A percentile compares a stretch with the other conserved stretches of the same genome.
phyloP scores from a whole-genome alignment of 805 yeast species.

The Kuraishia ogatae region DNA sequence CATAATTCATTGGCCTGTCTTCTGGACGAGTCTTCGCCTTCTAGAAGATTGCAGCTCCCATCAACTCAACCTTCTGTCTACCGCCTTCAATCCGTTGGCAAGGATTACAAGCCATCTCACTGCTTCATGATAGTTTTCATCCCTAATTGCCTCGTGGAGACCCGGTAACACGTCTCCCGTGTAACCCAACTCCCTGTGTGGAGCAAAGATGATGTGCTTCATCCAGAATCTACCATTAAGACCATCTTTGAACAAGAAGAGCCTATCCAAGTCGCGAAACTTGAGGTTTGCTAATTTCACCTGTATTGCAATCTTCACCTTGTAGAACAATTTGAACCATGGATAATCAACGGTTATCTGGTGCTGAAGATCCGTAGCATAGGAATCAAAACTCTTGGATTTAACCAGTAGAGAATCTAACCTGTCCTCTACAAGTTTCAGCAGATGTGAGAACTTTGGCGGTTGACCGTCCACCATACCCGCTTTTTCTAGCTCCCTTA shows the following conservation, averaged over 20 bases:
- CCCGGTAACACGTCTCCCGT: conserved; percentile 52
- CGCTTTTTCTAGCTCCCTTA: not conserved
- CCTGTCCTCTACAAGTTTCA: conserved; percentile 4
- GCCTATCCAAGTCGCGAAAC: conserved; percentile 44
- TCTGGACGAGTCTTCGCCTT: not conserved
- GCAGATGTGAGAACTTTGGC: conserved; percentile 3
- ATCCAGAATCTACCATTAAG: conserved; percentile 47
- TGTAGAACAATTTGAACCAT: conserved; percentile 59
- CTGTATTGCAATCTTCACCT: conserved; percentile 49
- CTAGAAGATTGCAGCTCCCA: not conserved
- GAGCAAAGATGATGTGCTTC: conserved; percentile 57
- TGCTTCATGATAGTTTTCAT: conserved; percentile 32
- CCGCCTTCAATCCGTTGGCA: conserved; percentile 20
- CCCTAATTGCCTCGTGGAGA: conserved; percentile 43
- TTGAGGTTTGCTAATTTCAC: conserved; percentile 46
- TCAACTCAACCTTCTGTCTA: conserved; percentile 2
- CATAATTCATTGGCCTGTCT: not conserved
- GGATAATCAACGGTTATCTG: conserved; percentile 61
- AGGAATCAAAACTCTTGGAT: conserved; percentile 38
- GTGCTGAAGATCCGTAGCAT: conserved; percentile 35
- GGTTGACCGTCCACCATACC: not conserved
- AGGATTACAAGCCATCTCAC: conserved; percentile 36
- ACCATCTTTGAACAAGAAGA: conserved; percentile 40
- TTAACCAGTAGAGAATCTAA: conserved; percentile 11
- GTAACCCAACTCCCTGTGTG: conserved; percentile 42